Base-by-base conservation (phyloP, 371 early-diverging fungal genomes). In the Mucor indicus region DNA sequence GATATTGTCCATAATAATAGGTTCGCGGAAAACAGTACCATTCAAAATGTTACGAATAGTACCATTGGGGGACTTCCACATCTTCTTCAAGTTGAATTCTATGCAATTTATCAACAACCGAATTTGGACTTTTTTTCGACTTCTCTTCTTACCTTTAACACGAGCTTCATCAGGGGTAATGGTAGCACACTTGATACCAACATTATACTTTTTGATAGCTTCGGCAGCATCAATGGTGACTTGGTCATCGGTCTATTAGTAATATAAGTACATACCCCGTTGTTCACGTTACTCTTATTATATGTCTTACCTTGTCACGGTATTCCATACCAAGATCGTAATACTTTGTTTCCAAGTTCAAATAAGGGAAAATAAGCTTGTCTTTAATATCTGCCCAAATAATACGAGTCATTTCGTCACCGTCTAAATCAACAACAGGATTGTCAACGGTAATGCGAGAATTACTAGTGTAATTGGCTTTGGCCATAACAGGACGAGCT, bases 361-460 rank as follows among this genome's bases (percentile, higher is more conserved):
- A 66, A 69, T 89, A 89, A 41, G 95, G 95, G 27, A 90, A 78
- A 69, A 95, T 91, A 41, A 95, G 79, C 77, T 93, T 85, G 55
- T 94, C 92, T 75, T 94, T 94, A 65, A 95, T 96, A 73, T 81
- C 84, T 54, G 84, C 74, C 95, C 95, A 95, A 62, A 96, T 93
- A 70, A 96, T 94, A 50, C 96, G 82, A 23, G 96, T 95, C 97
- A 96, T 96, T 81, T 96, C 96, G 73, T 96, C 96, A 54, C 96
- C 97, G 59, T 97, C 96, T 36, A 95, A 76, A 70, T 94, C 92
- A 31, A 91, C 93, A 16, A 92, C 86, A 9, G 91, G 91, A 55
- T 89, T 87, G 23, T 72, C 73, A 29, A 90, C 90, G 35, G 68
- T 75, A 51, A 90, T 89, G 64, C 85, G 84, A 32, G 73, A 48